These are phyloP conservation scores for Heritiera littoralis DNA, from an alignment of 345 rosid species.

Conservation along the genomic window DNA sequence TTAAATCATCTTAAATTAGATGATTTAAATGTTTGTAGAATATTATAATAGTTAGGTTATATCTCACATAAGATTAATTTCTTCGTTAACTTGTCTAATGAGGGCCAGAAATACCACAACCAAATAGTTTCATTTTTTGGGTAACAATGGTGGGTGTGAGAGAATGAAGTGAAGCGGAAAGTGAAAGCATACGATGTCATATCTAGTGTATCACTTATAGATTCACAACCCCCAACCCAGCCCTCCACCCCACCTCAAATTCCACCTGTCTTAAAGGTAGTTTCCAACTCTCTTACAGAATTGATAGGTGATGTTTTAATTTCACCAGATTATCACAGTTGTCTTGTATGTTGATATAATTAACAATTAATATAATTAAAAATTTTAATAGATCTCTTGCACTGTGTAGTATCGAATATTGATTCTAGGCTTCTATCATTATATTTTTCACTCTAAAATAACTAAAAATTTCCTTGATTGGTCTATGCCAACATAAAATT, in stretches of 20 bases:
- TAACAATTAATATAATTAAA: background rate
- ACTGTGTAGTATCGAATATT: background rate
- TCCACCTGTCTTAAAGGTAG: too few species aligned
- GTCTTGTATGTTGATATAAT: background rate
- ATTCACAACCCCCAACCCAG: background rate
- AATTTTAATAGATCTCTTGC: background rate
- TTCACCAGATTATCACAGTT: background rate
- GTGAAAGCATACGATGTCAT: background rate
- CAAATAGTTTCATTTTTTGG: background rate
- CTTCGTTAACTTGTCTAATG: background rate
- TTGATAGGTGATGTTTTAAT: too few species aligned
- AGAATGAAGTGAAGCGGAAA: background rate
- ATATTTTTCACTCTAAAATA: background rate
- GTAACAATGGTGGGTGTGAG: background rate
- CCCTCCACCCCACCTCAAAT: background rate
- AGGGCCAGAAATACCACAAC: background rate
- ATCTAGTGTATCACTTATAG: background rate
- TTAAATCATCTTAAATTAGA: background rate
- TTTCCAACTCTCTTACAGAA: too few species aligned
- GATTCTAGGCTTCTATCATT: background rate
- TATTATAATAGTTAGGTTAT: background rate
- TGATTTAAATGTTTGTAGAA: slow-evolving; percentile 1
- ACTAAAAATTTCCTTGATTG: background rate
- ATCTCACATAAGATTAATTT: background rate
- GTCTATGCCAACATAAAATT: background rate